These are phyloP conservation scores for Clathrospora elynae DNA, from an alignment of 2,329 filamentous ascomycete species.

Conservation along the genomic window DNA sequence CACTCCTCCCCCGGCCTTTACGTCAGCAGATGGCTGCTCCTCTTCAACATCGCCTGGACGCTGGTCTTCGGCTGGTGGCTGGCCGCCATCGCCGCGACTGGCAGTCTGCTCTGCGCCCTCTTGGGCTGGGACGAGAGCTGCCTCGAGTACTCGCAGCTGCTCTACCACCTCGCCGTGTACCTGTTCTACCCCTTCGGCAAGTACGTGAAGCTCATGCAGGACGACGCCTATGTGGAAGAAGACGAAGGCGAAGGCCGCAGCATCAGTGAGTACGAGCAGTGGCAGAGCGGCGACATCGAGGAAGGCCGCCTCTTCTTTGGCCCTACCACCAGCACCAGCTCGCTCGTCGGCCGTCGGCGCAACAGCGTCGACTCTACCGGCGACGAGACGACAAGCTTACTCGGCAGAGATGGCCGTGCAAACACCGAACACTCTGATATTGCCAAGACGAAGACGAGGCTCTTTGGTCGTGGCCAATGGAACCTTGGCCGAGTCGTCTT, in stretches of 20 bases:
- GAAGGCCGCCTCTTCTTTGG: conserved; percentile 96
- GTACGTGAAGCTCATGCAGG: conserved; percentile 89
- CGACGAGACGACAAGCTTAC: conserved; percentile 86
- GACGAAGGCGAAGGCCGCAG: conserved; percentile 94
- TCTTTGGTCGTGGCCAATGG: conserved; percentile 97
- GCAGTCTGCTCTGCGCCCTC: conserved; percentile 76
- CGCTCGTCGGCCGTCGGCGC: conserved; percentile 82
- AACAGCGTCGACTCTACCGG: conserved; percentile 87
- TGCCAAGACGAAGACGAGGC: conserved; percentile 70
- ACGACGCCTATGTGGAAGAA: conserved; percentile 92
- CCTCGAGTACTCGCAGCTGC: conserved; percentile 80
- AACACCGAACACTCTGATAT: conserved; percentile 48
- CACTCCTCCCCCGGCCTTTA: conserved; percentile 89
- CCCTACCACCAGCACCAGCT: conserved; percentile 69
- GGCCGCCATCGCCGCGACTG: conserved; percentile 72
- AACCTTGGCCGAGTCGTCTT: conserved; percentile 92
- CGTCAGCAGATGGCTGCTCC: conserved; percentile 80
- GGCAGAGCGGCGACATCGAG: conserved; percentile 96
- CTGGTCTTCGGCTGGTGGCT: conserved; percentile 97
- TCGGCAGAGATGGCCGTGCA: conserved; percentile 68
- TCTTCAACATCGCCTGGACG: conserved; percentile 92
- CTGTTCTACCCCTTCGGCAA: conserved; percentile 96
- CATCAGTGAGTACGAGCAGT: conserved; percentile 98
- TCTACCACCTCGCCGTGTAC: conserved; percentile 84
- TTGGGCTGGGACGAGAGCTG: conserved; percentile 80